phyloP scores from a whole-genome alignment of 257 asterid species.

The Gardenia jasminoides region DNA sequence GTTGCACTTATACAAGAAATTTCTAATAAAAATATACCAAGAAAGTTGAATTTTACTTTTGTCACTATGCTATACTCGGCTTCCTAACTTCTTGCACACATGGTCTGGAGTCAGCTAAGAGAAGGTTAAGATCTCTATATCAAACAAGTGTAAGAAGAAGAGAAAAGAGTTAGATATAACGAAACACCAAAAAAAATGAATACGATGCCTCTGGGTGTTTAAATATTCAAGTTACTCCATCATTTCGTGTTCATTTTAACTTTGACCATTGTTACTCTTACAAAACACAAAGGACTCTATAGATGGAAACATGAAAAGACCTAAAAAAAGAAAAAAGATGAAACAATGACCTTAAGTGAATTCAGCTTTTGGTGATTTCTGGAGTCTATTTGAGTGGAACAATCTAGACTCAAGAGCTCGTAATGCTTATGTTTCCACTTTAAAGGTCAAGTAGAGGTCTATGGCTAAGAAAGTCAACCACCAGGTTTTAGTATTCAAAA shows the following conservation, averaged over 20 bases:
- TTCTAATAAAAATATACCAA: not conserved
- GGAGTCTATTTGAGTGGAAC: too few relatives aligned
- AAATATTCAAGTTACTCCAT: slow-evolving; percentile 1
- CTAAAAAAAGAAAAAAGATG: slow-evolving; percentile 61
- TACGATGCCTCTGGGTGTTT: slow-evolving; percentile 25
- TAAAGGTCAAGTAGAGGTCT: too few relatives aligned
- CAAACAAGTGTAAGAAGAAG: slow-evolving; percentile 43
- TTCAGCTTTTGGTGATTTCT: not conserved
- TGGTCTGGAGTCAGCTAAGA: slow-evolving; percentile 46
- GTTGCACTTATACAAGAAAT: not conserved
- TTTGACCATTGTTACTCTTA: not conserved
- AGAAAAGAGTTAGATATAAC: slow-evolving; percentile 33
- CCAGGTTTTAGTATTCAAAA: too few relatives aligned
- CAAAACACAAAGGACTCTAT: too few relatives aligned
- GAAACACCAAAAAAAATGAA: slow-evolving; percentile 41
- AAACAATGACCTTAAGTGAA: slow-evolving; percentile 34
- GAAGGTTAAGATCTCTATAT: slow-evolving; percentile 26
- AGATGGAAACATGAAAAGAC: slow-evolving; percentile 25
- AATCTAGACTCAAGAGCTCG: too few relatives aligned
- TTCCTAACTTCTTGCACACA: slow-evolving; percentile 14
- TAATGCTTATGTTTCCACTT: too few relatives aligned
- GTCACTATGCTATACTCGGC: not conserved
- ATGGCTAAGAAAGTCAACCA: too few relatives aligned
- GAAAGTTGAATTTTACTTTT: not conserved
- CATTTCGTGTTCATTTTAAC: slow-evolving; percentile 1